Base-by-base conservation (phyloP, 805 yeast genomes). In the Teunomyces funiuensis region DNA sequence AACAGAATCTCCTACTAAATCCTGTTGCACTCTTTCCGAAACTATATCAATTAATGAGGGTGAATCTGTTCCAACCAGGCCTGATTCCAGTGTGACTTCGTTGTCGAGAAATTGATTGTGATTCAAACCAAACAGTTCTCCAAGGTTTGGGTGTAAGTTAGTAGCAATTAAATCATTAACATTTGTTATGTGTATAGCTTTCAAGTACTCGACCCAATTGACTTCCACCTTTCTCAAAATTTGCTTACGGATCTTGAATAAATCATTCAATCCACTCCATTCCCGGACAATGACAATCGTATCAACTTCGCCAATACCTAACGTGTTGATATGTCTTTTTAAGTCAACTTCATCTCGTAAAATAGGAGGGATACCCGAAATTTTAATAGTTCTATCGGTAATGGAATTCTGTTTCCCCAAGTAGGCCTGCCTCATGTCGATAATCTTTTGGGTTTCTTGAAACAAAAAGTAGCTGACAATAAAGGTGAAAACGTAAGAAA, bases 291-390 rank as follows among this genome's bases (percentile, higher is more conserved):
- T 80, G 2, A 85, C 82, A 6, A 90, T 76, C 1, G 84, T 75
- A 18, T 82, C 76, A 2, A 91, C 95, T 43, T 78, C 82, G 2
- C 96, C 97, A 26, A 90, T 83, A 20, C 84, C 83, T 27, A 91
- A 67, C 7, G 77, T 74, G 52, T 88, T 93, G 18, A 91, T 82
- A 54, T 88, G 93, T 27, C 80, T 74, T 42, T 78, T 82, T 50
- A 91, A 64, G 10, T 78, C 80, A n/a, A 73, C 73, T 50, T 82
- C 89, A 42, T 80, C 82, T 39, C 97, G 73, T 30, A 90, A 65
- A 34, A 82, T 81, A 0, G 86, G 83, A 0, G 98, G 97, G 4
- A 91, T 88, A 0, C 98, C 98, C 27, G 91, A 81, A 10, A 91
- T 60, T 43, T 91, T 70, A 29, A 93, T 83, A 1, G 98, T 93